Conservation (phyloP, 208 protist genomes). For the Leishmania gerbilli region DNA sequence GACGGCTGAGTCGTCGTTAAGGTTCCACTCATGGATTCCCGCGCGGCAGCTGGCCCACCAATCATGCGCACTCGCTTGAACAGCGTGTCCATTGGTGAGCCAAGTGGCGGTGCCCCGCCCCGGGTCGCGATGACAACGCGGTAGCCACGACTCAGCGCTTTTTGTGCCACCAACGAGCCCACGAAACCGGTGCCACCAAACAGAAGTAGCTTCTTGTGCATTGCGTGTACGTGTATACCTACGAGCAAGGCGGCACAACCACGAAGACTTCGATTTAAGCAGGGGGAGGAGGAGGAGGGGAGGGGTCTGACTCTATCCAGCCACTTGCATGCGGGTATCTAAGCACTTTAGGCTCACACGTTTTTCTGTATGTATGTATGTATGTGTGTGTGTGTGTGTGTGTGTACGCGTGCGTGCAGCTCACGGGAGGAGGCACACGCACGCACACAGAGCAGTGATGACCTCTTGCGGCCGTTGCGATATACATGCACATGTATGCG, state of each 20-base stretch:
- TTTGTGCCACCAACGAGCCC: conserved; percentile 56
- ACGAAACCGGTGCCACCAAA: conserved; percentile 89
- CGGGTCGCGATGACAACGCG: conserved; percentile 70
- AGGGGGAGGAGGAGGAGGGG: too few relatives aligned
- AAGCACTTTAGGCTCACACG: neutral
- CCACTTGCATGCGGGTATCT: neutral
- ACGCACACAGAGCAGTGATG: neutral
- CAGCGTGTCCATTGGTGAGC: conserved; percentile 46
- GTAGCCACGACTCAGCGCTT: conserved; percentile 67
- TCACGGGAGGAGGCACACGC: neutral
- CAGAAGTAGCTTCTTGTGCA: conserved; percentile 77
- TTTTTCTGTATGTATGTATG: neutral
- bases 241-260: neutral
- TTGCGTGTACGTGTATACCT: neutral
- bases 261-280: neutral
- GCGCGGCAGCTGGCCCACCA: conserved; percentile 41
- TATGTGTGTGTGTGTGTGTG: neutral
- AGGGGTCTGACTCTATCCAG: neutral
- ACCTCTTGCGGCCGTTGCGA: neutral
- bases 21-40: conserved; percentile 20
- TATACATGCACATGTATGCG: conserved; percentile 4
- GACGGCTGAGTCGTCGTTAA: neutral
- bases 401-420: neutral
- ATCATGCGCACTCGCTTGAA: conserved; percentile 38
- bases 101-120: conserved; percentile 42